A percentile compares a stretch with the other conserved stretches of the same genome.
These are phyloP conservation scores for Cephalotrichum gorgonifer DNA, from an alignment of 2,329 filamentous ascomycete species.

Conservation along the genomic window DNA sequence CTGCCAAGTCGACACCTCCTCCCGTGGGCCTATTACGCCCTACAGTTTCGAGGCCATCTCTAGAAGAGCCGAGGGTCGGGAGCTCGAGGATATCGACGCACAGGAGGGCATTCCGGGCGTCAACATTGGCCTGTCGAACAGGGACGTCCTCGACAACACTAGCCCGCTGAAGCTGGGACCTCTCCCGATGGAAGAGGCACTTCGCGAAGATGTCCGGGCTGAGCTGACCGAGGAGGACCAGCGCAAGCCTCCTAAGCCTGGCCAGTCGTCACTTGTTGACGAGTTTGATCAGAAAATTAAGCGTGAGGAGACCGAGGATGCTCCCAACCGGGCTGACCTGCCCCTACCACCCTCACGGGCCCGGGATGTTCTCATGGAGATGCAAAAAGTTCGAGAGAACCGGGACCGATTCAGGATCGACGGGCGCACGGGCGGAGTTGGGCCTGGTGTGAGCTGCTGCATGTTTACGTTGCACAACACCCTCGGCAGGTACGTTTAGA, in stretches of 20 bases:
- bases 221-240: conserved; percentile 79
- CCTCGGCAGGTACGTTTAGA: conserved; percentile 60
- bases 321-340: conserved; percentile 65
- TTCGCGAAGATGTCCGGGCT: conserved; percentile 76
- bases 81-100: conserved; percentile 52
- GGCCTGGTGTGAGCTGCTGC: conserved; percentile 75
- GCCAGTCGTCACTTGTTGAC: conserved; percentile 66
- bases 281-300: conserved; percentile 86
- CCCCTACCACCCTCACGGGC: conserved; percentile 82
- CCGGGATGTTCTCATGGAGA: conserved; percentile 85
- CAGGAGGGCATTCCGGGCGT: conserved; percentile 55
- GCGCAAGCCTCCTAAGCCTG: conserved; percentile 60
- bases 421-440: conserved; percentile 70
- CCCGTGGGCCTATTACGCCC: conserved; percentile 52
- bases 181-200: conserved; percentile 70
- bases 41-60: conserved; percentile 53
- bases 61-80: conserved; percentile 45
- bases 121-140: conserved; percentile 51
- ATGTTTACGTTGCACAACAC: conserved; percentile 99
- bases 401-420: conserved; percentile 87
- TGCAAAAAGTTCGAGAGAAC: conserved; percentile 87
- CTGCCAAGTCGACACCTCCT: conserved; percentile 47
- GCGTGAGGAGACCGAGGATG: conserved; percentile 79
- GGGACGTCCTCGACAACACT: conserved; percentile 46
- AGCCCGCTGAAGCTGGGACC: conserved; percentile 64